Evolutionary conservation across 2,329 filamentous ascomycete species (phyloP), one percentile per base, ranked within the genome.

Genomic region (Beauveria sp.): DNA sequence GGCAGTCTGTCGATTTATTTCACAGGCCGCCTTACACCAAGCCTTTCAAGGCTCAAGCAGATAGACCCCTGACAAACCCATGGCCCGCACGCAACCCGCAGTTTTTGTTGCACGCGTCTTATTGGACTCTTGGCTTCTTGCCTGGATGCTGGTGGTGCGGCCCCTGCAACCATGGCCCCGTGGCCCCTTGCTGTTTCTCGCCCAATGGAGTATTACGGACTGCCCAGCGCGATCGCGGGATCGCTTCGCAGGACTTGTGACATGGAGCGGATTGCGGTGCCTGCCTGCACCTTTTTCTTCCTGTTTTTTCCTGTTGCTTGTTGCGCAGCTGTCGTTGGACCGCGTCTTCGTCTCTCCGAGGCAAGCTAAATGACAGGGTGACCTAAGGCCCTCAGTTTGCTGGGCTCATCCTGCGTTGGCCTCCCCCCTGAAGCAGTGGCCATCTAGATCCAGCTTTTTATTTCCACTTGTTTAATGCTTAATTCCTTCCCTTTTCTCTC

Each of bases 201-300:
- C 56, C 56, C 46, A 30, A 59, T 59, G 47, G 56, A 45, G 56
- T 42, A 50, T 8, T 43, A 58, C 22, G 46, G 24, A 59, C n/a
- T 24, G 57, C n/a, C 40, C 58, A 60, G 22, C 40, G 20, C 24
- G 49, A 60, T 60, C 58, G 34, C 26, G 49, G 40, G 58, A 60
- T 60, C 58, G 47, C 40, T 18, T 51, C 22, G 34, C 38, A 51
- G 22, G 3, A 55, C 24, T 18, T 10, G 42, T n/a, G 3, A 43
- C 20, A 14, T 10, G 18, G 28, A 28, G 18, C 30, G 30, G 4
- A 12, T 52, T 34, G 10, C 30, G 12, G n/a, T 34, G 50, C n/a
- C 12, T 22, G 20, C 43, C 10, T 30, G 24, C 40, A 8, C 2
- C 9, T 16, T 58, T 43, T 52, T 45, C 3, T 42, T 1, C 46